phyloP scores from a whole-genome alignment of 2,329 filamentous ascomycete species.

The Coniosporium tulheliwenetii region DNA sequence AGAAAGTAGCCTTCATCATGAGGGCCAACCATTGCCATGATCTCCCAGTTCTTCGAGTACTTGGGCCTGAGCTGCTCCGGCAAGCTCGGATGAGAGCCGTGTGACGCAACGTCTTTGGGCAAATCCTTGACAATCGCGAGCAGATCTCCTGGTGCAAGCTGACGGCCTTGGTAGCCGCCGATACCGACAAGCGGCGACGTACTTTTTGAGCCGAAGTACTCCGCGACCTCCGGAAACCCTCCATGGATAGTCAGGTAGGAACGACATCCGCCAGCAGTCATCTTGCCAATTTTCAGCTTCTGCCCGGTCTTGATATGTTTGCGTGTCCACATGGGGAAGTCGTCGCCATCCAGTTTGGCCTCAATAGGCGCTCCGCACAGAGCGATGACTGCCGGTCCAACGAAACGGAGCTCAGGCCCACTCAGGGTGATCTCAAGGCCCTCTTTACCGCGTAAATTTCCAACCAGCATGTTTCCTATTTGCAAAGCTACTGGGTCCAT shows the following conservation, averaged over 20 bases:
- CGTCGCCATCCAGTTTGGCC: constrained; percentile 31
- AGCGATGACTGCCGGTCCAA: constrained; percentile 37
- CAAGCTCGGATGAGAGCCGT: constrained; percentile 8
- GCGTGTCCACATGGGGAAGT: constrained; percentile 39
- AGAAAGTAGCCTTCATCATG: constrained; percentile 39
- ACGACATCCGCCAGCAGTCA: constrained; percentile 36
- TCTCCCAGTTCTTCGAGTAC: constrained; percentile 35
- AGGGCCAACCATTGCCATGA: constrained; percentile 39
- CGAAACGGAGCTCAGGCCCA: constrained; percentile 42
- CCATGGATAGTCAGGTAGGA: constrained; percentile 43
- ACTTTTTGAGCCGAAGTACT: constrained; percentile 43
- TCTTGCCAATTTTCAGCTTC: constrained; percentile 38
- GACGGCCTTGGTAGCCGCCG: constrained; percentile 44
- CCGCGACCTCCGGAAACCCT: constrained; percentile 35
- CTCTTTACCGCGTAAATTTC: constrained; percentile 36
- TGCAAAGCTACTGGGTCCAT: constrained; percentile 46
- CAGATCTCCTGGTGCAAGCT: constrained; percentile 38
- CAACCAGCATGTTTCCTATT: constrained; percentile 44
- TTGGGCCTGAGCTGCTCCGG: constrained; percentile 30
- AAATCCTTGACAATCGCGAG: constrained; percentile 27
- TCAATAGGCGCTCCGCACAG: constrained; percentile 41
- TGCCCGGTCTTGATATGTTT: constrained; percentile 35
- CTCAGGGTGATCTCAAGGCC: constrained; percentile 44
- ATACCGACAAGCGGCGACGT: constrained; percentile 42
- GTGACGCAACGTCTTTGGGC: constrained; percentile 15